Percentiles rank a stretch among this genome's conserved stretches.
These are phyloP conservation scores for Flaveria trinervia DNA, from an alignment of 129 eudicot species.

Conservation along the genomic window DNA sequence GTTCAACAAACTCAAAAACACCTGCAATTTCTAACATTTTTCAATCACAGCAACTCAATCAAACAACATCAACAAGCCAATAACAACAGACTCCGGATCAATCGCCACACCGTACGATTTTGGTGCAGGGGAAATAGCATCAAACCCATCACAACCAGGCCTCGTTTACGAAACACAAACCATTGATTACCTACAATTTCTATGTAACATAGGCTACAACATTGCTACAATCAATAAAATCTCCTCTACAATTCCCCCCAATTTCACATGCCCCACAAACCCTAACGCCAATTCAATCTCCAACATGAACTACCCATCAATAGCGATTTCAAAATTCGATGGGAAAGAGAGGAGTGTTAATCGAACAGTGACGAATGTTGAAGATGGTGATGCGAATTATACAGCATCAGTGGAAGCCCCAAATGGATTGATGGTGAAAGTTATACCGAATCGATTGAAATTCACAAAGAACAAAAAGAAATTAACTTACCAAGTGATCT, in stretches of 20 bases:
- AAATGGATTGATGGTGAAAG: slow-evolving; percentile 48
- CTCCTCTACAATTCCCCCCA: slow-evolving; percentile 41
- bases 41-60: slow-evolving; percentile 62
- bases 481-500: slow-evolving; percentile 46
- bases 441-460: slow-evolving; percentile 47
- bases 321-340: slow-evolving; percentile 44
- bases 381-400: slow-evolving; percentile 47
- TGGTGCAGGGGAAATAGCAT: slow-evolving; percentile 81
- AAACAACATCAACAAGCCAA: slow-evolving; percentile 55
- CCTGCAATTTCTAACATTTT: neutral
- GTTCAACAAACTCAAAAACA: neutral
- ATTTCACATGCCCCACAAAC: slow-evolving; percentile 58
- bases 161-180: slow-evolving; percentile 61
- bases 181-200: slow-evolving; percentile 45
- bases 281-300: slow-evolving; percentile 41
- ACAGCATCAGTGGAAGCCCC: slow-evolving; percentile 55
- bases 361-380: slow-evolving; percentile 70
- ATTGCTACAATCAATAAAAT: slow-evolving; percentile 48
- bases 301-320: slow-evolving; percentile 79
- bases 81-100: slow-evolving; percentile 47
- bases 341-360: slow-evolving; percentile 38
- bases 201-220: slow-evolving; percentile 63
- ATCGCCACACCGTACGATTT: slow-evolving; percentile 70
- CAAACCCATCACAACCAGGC: slow-evolving; percentile 63
- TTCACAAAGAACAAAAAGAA: slow-evolving; percentile 39